These are phyloP conservation scores for Solanum aculeatissimum DNA, from an alignment of 305 asterid genomes.

Conservation along the genomic window DNA sequence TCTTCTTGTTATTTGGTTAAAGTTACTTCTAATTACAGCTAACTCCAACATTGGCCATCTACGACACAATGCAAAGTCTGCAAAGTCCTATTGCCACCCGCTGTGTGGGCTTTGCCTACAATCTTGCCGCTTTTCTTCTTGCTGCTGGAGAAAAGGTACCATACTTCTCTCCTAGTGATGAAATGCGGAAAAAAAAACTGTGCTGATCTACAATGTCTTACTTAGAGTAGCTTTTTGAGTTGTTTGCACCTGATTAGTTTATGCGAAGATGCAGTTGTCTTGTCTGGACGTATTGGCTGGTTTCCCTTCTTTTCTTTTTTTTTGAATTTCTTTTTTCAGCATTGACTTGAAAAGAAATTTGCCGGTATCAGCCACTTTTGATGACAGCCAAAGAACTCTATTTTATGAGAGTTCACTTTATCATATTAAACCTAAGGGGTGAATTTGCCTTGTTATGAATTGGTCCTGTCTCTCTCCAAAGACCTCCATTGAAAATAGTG, in stretches of 20 bases:
- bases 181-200: not conserved
- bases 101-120: conserved; percentile 73
- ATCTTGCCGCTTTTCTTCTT: conserved; percentile 77
- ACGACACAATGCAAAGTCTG: conserved; percentile 96
- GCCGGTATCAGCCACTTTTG: not conserved
- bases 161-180: not conserved
- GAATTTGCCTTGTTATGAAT: not conserved
- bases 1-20: not conserved
- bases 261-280: not conserved
- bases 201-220: not conserved
- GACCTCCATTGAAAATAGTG: not conserved
- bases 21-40: conserved; percentile 37
- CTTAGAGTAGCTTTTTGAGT: not conserved
- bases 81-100: conserved; percentile 74
- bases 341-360: not conserved
- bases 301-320: no score
- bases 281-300: not conserved
- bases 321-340: not conserved
- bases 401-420: not conserved
- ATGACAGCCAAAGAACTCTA: not conserved
- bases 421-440: not conserved
- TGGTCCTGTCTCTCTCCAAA: not conserved
- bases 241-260: not conserved
- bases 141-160: conserved; percentile 96
- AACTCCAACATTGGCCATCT: conserved; percentile 86